Evolutionary conservation across 2,329 filamentous ascomycete species (phyloP), one percentile per base, ranked within the genome.

Genomic region (Calonectria henricotiae): DNA sequence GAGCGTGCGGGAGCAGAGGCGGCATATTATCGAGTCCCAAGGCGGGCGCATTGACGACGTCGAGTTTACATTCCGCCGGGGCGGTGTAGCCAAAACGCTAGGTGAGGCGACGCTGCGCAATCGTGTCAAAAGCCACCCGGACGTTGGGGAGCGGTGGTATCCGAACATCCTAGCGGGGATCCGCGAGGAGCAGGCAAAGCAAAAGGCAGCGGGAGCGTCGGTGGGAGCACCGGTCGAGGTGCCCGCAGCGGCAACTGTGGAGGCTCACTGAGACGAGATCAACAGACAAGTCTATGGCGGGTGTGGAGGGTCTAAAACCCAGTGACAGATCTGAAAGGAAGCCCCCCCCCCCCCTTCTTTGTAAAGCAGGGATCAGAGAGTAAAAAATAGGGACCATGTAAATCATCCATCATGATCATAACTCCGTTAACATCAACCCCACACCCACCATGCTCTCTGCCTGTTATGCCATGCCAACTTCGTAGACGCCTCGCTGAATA

Each of bases 81-180:
- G 93, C 17, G 86, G 89, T 67, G 89, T 86, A 79, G 89, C 90
- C 17, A 90, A 88, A 79, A 91, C 89, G 74, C 83, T 97, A 9
- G 94, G 94, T 5, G 94, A 97, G 85, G 94, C 94, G 12, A 97
- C 94, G 69, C 83, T 97, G 79, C 88, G 93, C 83, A 97, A 97
- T 82, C 85, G 94, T 15, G 88, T 97, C 75, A 96, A 95, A 87
- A 95, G 92, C 74, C 94, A 97, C 83, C 93, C 92, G 4, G 94
- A 97, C 80, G 94, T 97, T 1, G 94, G 93, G 2, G 93, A 95
- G 85, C 86, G 91, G 76, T 97, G 94, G 90, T 94, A 93, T 79
- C 91, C 91, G 3, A 89, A 92, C 49, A 88, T 91, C 23, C 78
- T 91, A 73, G 82, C 81, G 70, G 85, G 86, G 70, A 89, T 92